Evolutionary conservation across 106 monocot genomes (phyloP).

Genomic region (Allium sativum): DNA sequence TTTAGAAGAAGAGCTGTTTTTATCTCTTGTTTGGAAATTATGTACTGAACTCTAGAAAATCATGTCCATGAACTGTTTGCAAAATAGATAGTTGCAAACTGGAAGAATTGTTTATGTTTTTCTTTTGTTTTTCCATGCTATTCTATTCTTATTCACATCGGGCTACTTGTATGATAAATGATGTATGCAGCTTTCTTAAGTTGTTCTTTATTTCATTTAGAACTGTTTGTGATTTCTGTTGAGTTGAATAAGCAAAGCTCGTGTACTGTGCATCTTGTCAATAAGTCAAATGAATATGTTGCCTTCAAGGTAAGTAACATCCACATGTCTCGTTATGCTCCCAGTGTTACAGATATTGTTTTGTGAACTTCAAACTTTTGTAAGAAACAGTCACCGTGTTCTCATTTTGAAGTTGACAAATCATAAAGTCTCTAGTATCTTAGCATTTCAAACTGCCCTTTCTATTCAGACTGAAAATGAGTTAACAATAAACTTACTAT

Average conservation of each 20-base stretch:
- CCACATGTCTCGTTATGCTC: not conserved
- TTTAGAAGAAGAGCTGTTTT: not conserved
- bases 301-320: slow-evolving; percentile 72
- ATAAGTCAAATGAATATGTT: slow-evolving; percentile 57
- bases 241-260: slow-evolving; percentile 83
- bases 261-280: slow-evolving; percentile 53
- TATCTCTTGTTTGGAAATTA: not conserved
- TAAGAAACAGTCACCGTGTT: not conserved
- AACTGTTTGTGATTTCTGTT: slow-evolving; percentile 33
- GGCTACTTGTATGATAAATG: not conserved
- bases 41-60: not conserved
- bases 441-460: not conserved
- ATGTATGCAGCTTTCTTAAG: not conserved
- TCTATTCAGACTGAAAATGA: not conserved
- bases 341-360: not conserved
- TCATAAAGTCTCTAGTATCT: not conserved
- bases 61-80: not conserved
- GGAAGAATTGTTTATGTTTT: not conserved
- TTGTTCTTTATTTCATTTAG: not conserved
- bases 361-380: not conserved
- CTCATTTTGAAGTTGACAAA: not conserved
- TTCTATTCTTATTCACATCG: not conserved
- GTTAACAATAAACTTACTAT: too few species aligned
- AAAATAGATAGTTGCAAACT: not conserved
- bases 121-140: not conserved